Evolutionary conservation across 1,139 yeast genomes (phyloP), one percentile per base, ranked within the genome.

Genomic region (Protomyces inundatus): DNA sequence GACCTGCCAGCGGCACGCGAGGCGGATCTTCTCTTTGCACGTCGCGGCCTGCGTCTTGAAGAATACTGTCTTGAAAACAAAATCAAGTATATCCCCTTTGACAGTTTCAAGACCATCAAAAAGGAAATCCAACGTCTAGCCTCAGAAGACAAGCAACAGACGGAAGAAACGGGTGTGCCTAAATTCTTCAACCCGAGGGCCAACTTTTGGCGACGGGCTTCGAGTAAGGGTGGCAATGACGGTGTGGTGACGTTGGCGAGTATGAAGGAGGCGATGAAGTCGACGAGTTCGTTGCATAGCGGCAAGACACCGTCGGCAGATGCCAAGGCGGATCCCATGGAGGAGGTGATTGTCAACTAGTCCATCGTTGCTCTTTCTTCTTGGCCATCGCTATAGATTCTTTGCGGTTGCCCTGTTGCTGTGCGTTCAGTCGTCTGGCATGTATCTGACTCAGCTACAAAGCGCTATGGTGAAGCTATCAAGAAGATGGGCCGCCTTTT

Each of bases 1-100:
- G 81, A 78, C 65, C 70, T 78, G 39, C 78, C 81, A 16, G 81
- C 81, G 16, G 81, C 81, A 3, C 70, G 76, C 34, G 77, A 77
- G 68, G 80, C 81, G 7, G 81, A 78, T 64, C 74, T 78, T 56
- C 70, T 78, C 63, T 78, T 78, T 70, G 81, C 81, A 32, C 74
- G 80, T 66, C 71, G 74, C 48, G 80, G 80, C 9, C 74, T 77
- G 37, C 73, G 75, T 54, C 73, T 78, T 40, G 80, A 78, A 70
- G 72, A 75, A 64, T 77, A 76, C 72, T 78, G 81, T 69, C 67
- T 73, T 56, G 75, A 77, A 68, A 73, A 78, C 70, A 71, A 71
- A 64, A 76, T 78, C 61, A 77, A 79, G 6, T 77, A 77, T 68
- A 75, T 77, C 61, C 77, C 80, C 10, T 78, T 76, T 67, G 77